These are phyloP conservation scores for Fusarium veterinarium DNA, from an alignment of 2,329 filamentous ascomycete species.

Conservation along the genomic window DNA sequence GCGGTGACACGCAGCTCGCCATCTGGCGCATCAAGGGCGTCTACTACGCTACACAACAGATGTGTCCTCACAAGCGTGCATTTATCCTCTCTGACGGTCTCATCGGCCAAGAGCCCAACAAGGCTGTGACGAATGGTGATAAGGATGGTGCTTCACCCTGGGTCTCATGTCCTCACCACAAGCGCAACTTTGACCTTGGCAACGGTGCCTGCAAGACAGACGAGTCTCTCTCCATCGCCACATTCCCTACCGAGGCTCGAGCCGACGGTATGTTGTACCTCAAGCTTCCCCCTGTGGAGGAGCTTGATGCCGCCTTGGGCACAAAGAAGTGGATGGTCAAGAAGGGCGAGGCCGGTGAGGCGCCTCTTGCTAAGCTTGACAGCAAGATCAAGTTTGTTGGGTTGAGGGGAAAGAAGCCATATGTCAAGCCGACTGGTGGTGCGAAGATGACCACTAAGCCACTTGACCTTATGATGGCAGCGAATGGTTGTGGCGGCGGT, in stretches of 20 bases:
- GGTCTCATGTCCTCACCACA: conserved; percentile 89
- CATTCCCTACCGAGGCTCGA: conserved; percentile 80
- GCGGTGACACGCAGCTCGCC: conserved; percentile 88
- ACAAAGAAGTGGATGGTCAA: conserved; percentile 83
- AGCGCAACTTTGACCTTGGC: conserved; percentile 85
- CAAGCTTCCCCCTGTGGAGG: conserved; percentile 81
- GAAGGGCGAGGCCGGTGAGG: conserved; percentile 69
- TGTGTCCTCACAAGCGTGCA: conserved; percentile 92
- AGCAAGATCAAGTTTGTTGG: conserved; percentile 59
- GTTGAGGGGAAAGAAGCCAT: conserved; percentile 56
- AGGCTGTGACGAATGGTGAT: conserved; percentile 41
- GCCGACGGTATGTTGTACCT: conserved; percentile 81
- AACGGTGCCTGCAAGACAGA: conserved; percentile 82
- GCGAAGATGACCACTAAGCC: conserved; percentile 51
- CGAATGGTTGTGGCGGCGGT: conserved; percentile 53
- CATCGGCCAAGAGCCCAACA: conserved; percentile 71
- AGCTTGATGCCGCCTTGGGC: conserved; percentile 82
- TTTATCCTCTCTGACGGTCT: conserved; percentile 91
- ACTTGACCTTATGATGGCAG: conserved; percentile 53
- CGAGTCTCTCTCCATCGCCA: conserved; percentile 80
- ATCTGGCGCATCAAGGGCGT: conserved; percentile 84
- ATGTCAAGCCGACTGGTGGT: conserved; percentile 50
- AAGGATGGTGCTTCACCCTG: conserved; percentile 63
- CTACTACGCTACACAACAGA: conserved; percentile 90
- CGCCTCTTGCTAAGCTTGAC: conserved; percentile 59